These are phyloP conservation scores for Hericium alpestre DNA, from an alignment of 768 basidiomycete species.

Conservation along the genomic window DNA sequence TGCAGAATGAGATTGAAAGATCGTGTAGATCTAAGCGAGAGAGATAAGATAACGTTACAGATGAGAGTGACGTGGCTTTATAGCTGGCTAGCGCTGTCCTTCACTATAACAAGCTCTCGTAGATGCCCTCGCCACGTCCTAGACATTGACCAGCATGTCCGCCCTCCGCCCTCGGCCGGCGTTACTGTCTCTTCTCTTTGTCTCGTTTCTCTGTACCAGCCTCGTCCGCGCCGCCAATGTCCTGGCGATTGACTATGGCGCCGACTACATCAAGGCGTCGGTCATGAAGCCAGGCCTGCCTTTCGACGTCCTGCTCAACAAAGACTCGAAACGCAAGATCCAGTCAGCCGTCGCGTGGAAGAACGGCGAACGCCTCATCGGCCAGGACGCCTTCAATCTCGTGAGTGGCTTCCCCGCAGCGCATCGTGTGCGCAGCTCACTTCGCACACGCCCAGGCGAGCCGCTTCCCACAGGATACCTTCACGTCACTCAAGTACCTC, in stretches of 20 bases:
- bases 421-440: background rate
- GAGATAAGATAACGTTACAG: background rate
- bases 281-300: conserved; percentile 89
- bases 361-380: conserved; percentile 80
- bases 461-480: conserved; percentile 82
- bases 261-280: conserved; percentile 95
- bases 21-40: background rate
- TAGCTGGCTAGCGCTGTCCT: background rate
- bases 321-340: conserved; percentile 95
- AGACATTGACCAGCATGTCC: conserved; percentile 7
- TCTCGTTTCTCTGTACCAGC: conserved; percentile 15
- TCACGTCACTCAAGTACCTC: conserved; percentile 75
- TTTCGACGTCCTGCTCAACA: conserved; percentile 92
- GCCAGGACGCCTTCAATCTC: conserved; percentile 77
- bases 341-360: conserved; percentile 88
- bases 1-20: background rate
- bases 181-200: conserved; percentile 8
- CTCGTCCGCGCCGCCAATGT: conserved; percentile 44
- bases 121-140: conserved; percentile 5
- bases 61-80: background rate
- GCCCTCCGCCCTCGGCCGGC: conserved; percentile 2
- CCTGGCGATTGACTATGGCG: conserved; percentile 95
- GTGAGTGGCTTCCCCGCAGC: conserved; percentile 35
- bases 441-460: conserved; percentile 50
- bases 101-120: background rate